Conservation (phyloP, 139 green algal genomes). For the Micractinium conductrix region DNA sequence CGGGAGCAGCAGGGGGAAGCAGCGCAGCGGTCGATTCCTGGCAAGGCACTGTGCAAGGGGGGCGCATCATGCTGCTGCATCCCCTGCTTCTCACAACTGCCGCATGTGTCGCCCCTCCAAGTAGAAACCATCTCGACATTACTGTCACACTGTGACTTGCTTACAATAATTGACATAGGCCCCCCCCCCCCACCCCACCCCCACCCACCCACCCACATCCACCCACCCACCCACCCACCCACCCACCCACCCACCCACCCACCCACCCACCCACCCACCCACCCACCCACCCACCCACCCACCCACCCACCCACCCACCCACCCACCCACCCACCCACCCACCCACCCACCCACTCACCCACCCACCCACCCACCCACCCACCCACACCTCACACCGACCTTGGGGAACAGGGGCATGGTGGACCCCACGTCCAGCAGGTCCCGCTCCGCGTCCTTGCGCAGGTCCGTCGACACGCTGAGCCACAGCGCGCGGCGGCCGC, state of each 20-base stretch:
- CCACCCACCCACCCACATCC: not conserved
- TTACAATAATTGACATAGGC: no score
- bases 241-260: no score
- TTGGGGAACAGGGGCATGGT: not conserved
- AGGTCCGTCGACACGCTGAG: slow-evolving; percentile 77
- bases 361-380: not conserved
- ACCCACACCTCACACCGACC: not conserved
- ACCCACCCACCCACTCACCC: not conserved
- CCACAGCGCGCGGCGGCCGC: slow-evolving; percentile 71
- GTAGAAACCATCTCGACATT: no score
- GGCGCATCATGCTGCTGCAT: not conserved
- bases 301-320: not conserved
- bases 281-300: not conserved
- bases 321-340: not conserved
- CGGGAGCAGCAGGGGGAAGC: not conserved
- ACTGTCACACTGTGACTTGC: no score
- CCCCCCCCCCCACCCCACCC: no score
- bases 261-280: not conserved
- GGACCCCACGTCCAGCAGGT: slow-evolving; percentile 73
- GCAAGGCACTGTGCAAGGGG: not conserved
- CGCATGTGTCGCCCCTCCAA: no score
- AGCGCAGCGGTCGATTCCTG: not conserved
- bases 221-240: not conserved
- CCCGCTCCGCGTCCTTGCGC: slow-evolving; percentile 74
- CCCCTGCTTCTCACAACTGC: no score